phyloP scores from a whole-genome alignment of 306 rosid genomes.

The Geum urbanum region DNA sequence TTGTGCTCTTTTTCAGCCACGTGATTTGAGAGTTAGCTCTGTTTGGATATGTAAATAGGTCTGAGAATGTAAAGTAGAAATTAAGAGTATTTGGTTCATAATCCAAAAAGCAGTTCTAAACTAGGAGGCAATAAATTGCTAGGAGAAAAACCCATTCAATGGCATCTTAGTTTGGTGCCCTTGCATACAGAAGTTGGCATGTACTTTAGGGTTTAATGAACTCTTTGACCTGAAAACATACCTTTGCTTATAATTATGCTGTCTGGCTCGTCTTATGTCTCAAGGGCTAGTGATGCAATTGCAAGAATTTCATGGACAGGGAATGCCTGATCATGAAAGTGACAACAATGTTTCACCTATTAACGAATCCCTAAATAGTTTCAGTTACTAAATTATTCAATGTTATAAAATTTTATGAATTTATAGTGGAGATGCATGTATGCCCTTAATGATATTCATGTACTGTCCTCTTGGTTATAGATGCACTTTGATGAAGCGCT shows the following conservation, averaged over 20 bases:
- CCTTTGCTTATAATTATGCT: background rate
- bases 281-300: background rate
- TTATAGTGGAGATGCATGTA: conserved; percentile 13
- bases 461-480: conserved; percentile 35
- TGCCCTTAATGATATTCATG: conserved; percentile 9
- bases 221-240: background rate
- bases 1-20: background rate
- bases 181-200: background rate
- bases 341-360: background rate
- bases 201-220: background rate
- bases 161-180: background rate
- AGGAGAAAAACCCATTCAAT: too few relatives aligned
- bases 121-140: background rate
- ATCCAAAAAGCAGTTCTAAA: background rate
- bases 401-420: background rate
- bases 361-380: background rate
- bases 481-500: conserved; percentile 94
- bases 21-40: background rate
- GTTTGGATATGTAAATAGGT: conserved; percentile 4
- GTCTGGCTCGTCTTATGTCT: background rate
- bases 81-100: background rate
- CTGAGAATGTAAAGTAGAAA: background rate
- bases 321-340: too few relatives aligned
- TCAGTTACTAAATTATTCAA: background rate
- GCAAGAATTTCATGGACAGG: too few relatives aligned